These are phyloP conservation scores for Schwanniomyces sp. DNA, from an alignment of 805 yeast species.

Conservation along the genomic window DNA sequence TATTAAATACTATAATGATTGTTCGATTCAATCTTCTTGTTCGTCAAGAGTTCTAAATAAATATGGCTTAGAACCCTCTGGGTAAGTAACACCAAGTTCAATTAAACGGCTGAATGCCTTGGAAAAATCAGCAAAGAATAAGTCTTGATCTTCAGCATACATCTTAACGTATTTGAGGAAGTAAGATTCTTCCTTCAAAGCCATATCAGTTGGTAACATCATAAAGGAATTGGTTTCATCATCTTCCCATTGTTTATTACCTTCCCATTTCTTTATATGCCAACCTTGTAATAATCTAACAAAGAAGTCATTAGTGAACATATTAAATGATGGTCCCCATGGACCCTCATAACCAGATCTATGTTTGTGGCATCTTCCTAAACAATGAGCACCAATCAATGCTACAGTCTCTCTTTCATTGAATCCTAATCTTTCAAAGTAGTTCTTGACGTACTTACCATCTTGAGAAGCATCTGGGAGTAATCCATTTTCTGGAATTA, in stretches of 20 bases:
- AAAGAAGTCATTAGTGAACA: slow-evolving; percentile 42
- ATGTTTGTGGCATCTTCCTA: slow-evolving; percentile 38
- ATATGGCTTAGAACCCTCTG: slow-evolving; percentile 43
- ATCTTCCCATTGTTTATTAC: slow-evolving; percentile 41
- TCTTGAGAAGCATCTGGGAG: slow-evolving; percentile 73
- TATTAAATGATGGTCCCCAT: slow-evolving; percentile 43
- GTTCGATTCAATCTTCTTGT: slow-evolving; percentile 37
- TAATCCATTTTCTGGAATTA: slow-evolving; percentile 66
- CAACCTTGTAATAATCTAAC: slow-evolving; percentile 49
- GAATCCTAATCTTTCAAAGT: slow-evolving; percentile 57
- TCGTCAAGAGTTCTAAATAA: slow-evolving; percentile 69
- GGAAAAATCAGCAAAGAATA: slow-evolving; percentile 51
- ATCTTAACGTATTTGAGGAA: slow-evolving; percentile 46
- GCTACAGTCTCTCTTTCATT: slow-evolving; percentile 42
- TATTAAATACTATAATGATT: background rate
- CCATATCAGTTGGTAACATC: slow-evolving; percentile 64
- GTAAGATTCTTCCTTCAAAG: slow-evolving; percentile 45
- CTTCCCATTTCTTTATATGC: slow-evolving; percentile 47
- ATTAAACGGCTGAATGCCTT: slow-evolving; percentile 45
- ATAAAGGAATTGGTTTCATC: slow-evolving; percentile 39
- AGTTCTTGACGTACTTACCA: slow-evolving; percentile 60
- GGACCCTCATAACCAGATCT: slow-evolving; percentile 43
- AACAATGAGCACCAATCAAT: slow-evolving; percentile 42
- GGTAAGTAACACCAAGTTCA: slow-evolving; percentile 50
- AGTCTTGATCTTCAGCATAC: slow-evolving; percentile 50